Conservation (phyloP, 2,329 filamentous ascomycete species). For the Fusarium sp. region DNA sequence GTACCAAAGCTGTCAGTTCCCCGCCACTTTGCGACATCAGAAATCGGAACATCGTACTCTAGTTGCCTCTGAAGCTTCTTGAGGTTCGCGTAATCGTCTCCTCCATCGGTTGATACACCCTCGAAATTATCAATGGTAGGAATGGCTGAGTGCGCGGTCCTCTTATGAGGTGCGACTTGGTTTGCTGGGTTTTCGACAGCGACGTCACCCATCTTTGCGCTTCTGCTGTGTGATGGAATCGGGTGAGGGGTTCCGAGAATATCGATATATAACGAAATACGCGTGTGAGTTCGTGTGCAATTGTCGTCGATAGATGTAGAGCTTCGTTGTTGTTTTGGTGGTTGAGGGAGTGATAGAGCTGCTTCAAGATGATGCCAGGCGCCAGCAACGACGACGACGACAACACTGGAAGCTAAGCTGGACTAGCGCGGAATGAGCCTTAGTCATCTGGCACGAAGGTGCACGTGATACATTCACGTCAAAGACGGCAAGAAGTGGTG, state of each 20-base stretch:
- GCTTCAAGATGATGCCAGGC: conserved; percentile 47
- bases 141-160: conserved; percentile 82
- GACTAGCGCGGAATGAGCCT: conserved; percentile 35
- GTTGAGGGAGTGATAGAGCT: conserved; percentile 43
- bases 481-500: conserved; percentile 1
- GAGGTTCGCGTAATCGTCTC: conserved; percentile 93
- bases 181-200: conserved; percentile 84
- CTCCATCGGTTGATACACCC: conserved; percentile 81
- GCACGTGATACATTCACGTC: conserved; percentile 38
- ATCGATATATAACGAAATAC: neutral
- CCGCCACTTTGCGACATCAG: conserved; percentile 1
- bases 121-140: conserved; percentile 92
- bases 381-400: conserved; percentile 50
- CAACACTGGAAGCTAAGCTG: conserved; percentile 44
- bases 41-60: conserved; percentile 71
- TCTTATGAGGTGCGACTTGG: conserved; percentile 82
- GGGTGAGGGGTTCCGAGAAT: conserved; percentile 1
- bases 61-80: conserved; percentile 97
- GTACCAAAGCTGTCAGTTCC: conserved; percentile 46
- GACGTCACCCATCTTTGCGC: conserved; percentile 82
- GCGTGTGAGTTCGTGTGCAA: conserved; percentile 7
- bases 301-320: conserved; percentile 24
- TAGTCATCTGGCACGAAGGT: conserved; percentile 37
- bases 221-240: conserved; percentile 14
- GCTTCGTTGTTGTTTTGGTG: conserved; percentile 29